A percentile compares a stretch with the other conserved stretches of the same genome.
phyloP scores from a whole-genome alignment of 805 yeast species.

The Hanseniaspora lachancei region DNA sequence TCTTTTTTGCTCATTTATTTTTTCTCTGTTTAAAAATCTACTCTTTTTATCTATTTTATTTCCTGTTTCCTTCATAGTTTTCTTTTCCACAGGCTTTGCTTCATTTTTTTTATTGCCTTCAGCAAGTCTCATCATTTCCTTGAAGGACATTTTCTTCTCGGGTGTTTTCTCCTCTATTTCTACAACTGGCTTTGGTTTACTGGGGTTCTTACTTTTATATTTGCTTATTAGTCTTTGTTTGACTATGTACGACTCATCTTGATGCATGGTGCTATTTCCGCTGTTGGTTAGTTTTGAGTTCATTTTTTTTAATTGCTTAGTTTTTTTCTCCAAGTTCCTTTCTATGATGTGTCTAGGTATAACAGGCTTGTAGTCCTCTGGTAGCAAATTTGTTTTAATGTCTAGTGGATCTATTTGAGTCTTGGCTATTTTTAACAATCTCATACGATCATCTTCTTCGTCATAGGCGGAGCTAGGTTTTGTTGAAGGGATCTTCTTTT shows the following conservation, averaged over 20 bases:
- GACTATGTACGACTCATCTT: constrained; percentile 7
- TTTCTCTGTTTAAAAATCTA: constrained; percentile 9
- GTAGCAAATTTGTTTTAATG: constrained; percentile 19
- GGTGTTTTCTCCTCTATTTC: constrained; percentile 15
- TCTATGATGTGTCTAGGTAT: constrained; percentile 3
- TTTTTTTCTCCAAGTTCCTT: constrained; percentile 60
- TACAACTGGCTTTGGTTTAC: not conserved
- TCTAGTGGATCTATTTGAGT: constrained; percentile 11
- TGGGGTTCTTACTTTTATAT: constrained; percentile 12
- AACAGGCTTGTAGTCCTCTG: constrained; percentile 24
- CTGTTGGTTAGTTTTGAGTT: constrained; percentile 13
- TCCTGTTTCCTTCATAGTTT: not conserved
- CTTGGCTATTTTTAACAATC: not conserved
- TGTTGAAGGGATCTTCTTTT: not conserved
- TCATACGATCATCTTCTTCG: not conserved
- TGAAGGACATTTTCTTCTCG: constrained; percentile 37
- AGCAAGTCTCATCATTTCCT: constrained; percentile 47
- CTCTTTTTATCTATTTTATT: not conserved
- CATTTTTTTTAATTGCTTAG: constrained; percentile 35
- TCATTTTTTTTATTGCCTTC: constrained; percentile 26
- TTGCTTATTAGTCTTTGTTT: not conserved
- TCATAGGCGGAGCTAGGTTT: not conserved
- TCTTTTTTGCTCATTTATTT: not conserved
- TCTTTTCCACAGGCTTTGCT: not conserved
- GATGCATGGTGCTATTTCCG: not conserved